Base-by-base conservation (phyloP, 257 asterid species). In the Lantana camara region DNA sequence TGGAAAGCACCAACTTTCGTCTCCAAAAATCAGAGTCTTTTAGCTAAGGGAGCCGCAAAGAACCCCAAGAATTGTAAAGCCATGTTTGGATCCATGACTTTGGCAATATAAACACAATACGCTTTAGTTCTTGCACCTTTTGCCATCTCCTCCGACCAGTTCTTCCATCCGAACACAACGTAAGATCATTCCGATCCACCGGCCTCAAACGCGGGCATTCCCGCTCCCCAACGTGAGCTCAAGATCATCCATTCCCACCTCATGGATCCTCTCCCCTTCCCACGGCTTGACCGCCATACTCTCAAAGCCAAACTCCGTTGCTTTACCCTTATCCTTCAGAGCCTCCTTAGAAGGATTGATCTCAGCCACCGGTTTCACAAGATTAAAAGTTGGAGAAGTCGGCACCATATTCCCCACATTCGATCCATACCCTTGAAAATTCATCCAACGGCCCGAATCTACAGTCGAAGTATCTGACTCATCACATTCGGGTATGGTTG, bases 251-350 rank as follows among this genome's bases (percentile, higher is more conserved):
- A 88, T 74, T 45, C 93, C 97, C 68, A 80, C 95, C 72, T 91
- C 97, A 45, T 91, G 98, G 64, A 89, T 91, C 74, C 84, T 83
- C 90, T 91, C 98, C 42, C 99, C 99, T 82, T 94, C 98, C 99
- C 99, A 94, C 0, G 98, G 84, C 91, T 86, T 94, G 54, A 94
- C 97, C 0, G 94, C 87, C 73, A 84, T 69, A 9, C 67, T 79
- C 81, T 84, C 90, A 17, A 90, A 82, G 61, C 71, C 89, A n/a
- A 90, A 84, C 10, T 88, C 96, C 5, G 54, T 22, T 16, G 83
- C 78, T 77, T 90, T 93, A 20, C 95, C 96, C 72, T 90, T 88
- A 55, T 91, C 96, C 42, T 62, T 17, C 70, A 75, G 55, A 1
- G 53, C 75, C 56, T 79, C 88, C 64, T 23, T 64, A 9, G 82